Evolutionary conservation across 129 eudicot genomes (phyloP), one percentile per base, ranked within the genome.

Genomic region (Apium graveolens): DNA sequence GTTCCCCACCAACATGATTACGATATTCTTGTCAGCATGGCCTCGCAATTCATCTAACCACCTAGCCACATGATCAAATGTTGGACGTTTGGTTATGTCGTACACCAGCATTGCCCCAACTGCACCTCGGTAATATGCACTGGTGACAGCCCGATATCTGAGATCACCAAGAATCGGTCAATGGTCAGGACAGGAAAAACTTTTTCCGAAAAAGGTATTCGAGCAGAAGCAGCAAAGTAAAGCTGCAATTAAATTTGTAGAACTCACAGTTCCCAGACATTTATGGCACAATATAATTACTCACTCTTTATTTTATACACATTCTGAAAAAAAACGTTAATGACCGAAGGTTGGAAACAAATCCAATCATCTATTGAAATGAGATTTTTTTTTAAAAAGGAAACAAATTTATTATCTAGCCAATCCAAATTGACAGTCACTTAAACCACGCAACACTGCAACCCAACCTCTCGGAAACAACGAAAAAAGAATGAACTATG

Each of bases 101-200:
- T 35, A 69, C 12, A 70, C 74, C n/a, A 70, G 29, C 42, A 70
- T 32, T 31, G 74, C 74, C n/a, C 74, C 74, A 4, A 70, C 74
- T 31, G 74, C 74, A 31, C 74, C 74, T 70, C 74, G 37, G 74
- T 70, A 70, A 34, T 70, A 70, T 8, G 74, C 74, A 70, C 74
- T 70, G 44, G 74, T 70, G 43, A 70, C 43, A 37, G 74, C 74
- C 43, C 74, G 39, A 32, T 65, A 65, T 65, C 71, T 65, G 86
- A 70, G 44, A 66, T 65, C 5, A 75, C 57, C 73, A 43, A 45
- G 48, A 51, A 41, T 45, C 26, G 72, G 41, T 53, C 43, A 51
- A 17, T 51, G 62, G 62, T n/a, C 32, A 57, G 31, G 12, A 27
- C 34, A 57, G 37, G 4, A 21, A 76, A n/a, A n/a, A n/a, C n/a